Evolutionary conservation across 805 yeast genomes (phyloP).

Genomic region (Naumovozyma baii): DNA sequence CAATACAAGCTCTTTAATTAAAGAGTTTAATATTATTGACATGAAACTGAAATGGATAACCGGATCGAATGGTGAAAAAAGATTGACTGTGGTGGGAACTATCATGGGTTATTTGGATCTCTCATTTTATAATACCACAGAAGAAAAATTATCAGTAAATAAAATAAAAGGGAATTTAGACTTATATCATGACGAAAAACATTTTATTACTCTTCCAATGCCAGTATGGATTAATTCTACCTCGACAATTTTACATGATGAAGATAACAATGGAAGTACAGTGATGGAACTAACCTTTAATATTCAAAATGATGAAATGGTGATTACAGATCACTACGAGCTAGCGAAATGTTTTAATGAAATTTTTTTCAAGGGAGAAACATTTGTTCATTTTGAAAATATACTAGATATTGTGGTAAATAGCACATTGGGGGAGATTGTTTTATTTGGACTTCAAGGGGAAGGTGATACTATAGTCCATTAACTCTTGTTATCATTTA

Average conservation of each 20-base stretch:
- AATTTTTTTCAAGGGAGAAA: constrained; percentile 34
- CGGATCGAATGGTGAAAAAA: constrained; percentile 21
- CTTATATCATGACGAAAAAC: constrained; percentile 31
- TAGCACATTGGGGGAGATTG: constrained; percentile 22
- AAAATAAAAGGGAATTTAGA: constrained; percentile 36
- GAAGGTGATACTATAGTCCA: constrained; percentile 21
- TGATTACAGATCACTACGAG: constrained; percentile 33
- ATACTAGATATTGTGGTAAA: constrained; percentile 18
- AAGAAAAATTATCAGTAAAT: constrained; percentile 25
- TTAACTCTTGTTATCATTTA: too few species aligned
- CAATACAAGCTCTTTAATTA: constrained; percentile 20
- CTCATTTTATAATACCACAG: constrained; percentile 24
- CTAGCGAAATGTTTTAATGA: constrained; percentile 37
- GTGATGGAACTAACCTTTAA: constrained; percentile 32
- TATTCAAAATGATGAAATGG: constrained; percentile 35
- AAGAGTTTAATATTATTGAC: constrained; percentile 32
- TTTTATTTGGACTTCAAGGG: constrained; percentile 20
- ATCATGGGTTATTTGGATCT: constrained; percentile 27
- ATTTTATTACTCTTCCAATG: constrained; percentile 38
- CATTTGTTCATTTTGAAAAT: constrained; percentile 19
- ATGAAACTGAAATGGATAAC: constrained; percentile 29
- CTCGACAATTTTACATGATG: constrained; percentile 27
- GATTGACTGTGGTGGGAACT: constrained; percentile 34
- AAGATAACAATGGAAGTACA: constrained; percentile 12
- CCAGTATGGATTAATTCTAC: constrained; percentile 38